Conservation (phyloP, 495 filamentous ascomycete genomes). For the Xylaria scruposa region DNA sequence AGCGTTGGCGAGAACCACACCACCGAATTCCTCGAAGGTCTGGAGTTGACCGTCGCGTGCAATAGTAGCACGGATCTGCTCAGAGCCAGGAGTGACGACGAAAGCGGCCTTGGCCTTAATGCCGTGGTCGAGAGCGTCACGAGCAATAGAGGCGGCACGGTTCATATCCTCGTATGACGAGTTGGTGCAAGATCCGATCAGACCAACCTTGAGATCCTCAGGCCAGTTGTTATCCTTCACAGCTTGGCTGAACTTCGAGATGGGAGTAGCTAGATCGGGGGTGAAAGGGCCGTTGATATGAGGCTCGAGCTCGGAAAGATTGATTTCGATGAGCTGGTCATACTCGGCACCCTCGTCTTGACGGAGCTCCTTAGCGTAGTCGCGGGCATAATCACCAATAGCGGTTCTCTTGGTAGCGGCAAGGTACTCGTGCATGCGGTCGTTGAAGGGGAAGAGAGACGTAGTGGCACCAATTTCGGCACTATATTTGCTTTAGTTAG, state of each 20-base stretch:
- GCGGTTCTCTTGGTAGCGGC: conserved; percentile 86
- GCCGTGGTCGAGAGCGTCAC: conserved; percentile 91
- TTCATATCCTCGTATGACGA: conserved; percentile 99
- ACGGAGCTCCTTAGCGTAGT: conserved; percentile 83
- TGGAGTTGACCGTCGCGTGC: conserved; percentile 92
- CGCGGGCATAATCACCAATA: conserved; percentile 88
- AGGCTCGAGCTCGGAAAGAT: conserved; percentile 92
- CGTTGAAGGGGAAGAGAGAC: conserved; percentile 98
- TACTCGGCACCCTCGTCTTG: conserved; percentile 95
- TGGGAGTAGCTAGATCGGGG: conserved; percentile 97
- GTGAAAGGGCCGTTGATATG: conserved; percentile 99
- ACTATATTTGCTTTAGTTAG: conserved; percentile 32
- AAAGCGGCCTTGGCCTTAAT: conserved; percentile 93
- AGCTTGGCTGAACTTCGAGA: conserved; percentile 96
- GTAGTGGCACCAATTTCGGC: conserved; percentile 97
- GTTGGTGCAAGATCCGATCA: conserved; percentile 99
- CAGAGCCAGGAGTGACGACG: conserved; percentile 94
- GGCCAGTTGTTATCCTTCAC: conserved; percentile 96
- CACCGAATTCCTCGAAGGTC: conserved; percentile 97
- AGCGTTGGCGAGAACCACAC: conserved; percentile 94
- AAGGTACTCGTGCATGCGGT: conserved; percentile 96
- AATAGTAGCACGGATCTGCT: conserved; percentile 97
- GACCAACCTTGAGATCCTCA: conserved; percentile 93
- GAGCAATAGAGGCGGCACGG: conserved; percentile 91
- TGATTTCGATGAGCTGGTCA: conserved; percentile 95